These are phyloP conservation scores for Tilletiopsis washingtonensis DNA, from an alignment of 1,284 basidiomycete species.

Conservation along the genomic window DNA sequence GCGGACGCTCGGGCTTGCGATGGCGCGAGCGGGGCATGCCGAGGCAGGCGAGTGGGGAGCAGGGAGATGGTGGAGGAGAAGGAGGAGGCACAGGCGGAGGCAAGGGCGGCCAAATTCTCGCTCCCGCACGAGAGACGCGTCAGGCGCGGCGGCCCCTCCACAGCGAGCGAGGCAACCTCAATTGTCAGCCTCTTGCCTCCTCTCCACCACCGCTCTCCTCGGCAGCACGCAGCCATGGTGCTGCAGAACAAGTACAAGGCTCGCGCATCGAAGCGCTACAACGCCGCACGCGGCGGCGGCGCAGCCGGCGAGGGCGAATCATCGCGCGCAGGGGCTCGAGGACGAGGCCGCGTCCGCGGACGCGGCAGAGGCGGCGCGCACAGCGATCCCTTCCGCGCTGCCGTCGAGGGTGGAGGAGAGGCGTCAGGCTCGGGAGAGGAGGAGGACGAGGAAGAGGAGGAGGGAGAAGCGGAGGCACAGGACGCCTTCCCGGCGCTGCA, in stretches of 20 bases:
- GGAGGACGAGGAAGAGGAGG: conserved; percentile 6
- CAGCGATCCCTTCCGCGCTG: too few species aligned
- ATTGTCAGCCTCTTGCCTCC: neutral
- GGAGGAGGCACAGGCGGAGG: too few species aligned
- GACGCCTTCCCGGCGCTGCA: conserved; percentile 12
- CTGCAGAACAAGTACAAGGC: conserved; percentile 47
- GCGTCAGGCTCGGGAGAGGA: conserved; percentile 6
- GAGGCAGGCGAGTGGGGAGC: too few species aligned
- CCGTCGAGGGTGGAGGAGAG: neutral
- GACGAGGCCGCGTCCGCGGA: conserved; percentile 5
- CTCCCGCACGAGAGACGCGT: too few species aligned
- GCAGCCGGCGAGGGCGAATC: conserved; percentile 2
- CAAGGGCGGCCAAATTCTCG: too few species aligned
- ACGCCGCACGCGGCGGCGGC: conserved; percentile 4
- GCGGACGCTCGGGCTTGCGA: neutral
- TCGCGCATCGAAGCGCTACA: conserved; percentile 37
- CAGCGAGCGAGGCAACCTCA: too few species aligned
- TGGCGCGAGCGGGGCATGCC: too few species aligned
- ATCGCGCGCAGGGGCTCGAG: neutral
- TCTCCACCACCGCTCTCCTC: neutral
- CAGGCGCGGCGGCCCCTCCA: too few species aligned
- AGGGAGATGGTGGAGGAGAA: too few species aligned
- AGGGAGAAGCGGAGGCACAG: conserved; percentile 4
- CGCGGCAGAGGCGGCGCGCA: neutral
- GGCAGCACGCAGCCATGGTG: conserved; percentile 24